Evolutionary conservation across 441 rosid species (phyloP), one percentile per base, ranked within the genome.

Genomic region (Arabidopsis lyrata): DNA sequence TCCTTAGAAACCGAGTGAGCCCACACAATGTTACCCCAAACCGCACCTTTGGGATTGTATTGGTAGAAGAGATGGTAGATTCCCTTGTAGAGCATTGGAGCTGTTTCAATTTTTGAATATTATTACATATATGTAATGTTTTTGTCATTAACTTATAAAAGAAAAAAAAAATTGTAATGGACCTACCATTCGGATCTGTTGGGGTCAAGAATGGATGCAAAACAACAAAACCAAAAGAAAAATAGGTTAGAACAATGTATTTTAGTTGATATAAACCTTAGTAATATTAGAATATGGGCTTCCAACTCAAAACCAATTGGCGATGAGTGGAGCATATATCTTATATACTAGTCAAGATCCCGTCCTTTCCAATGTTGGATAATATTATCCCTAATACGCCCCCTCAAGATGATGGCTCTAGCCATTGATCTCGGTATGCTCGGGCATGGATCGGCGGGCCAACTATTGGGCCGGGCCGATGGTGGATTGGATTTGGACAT

Each of bases 21-120:
- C 99, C 99, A 95, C 0, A 90, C 86, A 11, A 92, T 92, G 75
- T 92, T 87, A 10, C 98, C 99, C 98, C 98, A 95, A 1, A 92
- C 95, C 2, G 93, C 86, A n/a, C 95, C 88, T 35, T 88, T 80
- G 10, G 99, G 93, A 58, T 95, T 95, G 74, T 95, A 92, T 41
- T 95, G 99, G 72, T 95, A 95, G 80, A 95, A 95, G 0, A 95
- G 72, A 73, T 92, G 97, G 70, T 95, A 95, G 0, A 82, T 2
- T 8, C 98, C 99, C 53, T 90, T 87, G 83, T 79, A 91, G 76
- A 78, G 80, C 97, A 91, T 84, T 3, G 93, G 93, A 1, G 80
- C 97, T 90, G 81, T 63, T 78, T 50, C 12, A 36, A 11, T 29
- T 2, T 36, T 75, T 0, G 0, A 61, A 18, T 10, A 18, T 57